phyloP scores from a whole-genome alignment of 352 stramenopile species.

The Proteromonas lacertae region DNA sequence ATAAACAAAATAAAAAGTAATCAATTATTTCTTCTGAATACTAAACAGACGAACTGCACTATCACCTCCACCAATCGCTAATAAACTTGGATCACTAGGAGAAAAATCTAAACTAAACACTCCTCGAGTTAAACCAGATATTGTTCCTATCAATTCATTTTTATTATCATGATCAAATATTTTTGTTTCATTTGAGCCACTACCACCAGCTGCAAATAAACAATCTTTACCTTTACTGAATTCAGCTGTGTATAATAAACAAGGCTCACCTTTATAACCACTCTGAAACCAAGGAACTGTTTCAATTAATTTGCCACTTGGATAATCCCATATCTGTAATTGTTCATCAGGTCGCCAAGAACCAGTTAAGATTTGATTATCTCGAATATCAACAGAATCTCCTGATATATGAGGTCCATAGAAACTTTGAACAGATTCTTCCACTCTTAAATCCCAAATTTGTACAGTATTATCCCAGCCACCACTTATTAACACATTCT shows the following conservation, averaged over 20 bases:
- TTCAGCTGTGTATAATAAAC: constrained; percentile 43
- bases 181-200: constrained; percentile 46
- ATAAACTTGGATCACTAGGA: constrained; percentile 21
- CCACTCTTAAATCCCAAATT: constrained; percentile 45
- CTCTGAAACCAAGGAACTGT: constrained; percentile 23
- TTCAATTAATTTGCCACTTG: constrained; percentile 25
- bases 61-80: constrained; percentile 37
- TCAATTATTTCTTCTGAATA: constrained; percentile 25
- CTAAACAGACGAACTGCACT: constrained; percentile 46
- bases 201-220: constrained; percentile 38
- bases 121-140: constrained; percentile 28
- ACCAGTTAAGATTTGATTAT: constrained; percentile 34
- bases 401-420: constrained; percentile 44
- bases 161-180: constrained; percentile 32
- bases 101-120: constrained; percentile 44
- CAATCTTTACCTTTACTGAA: constrained; percentile 27
- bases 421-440: constrained; percentile 40
- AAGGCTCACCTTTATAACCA: constrained; percentile 19
- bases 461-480: constrained; percentile 64
- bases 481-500: constrained; percentile 35
- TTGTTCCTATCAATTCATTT: constrained; percentile 35
- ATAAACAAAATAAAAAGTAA: too few relatives aligned
- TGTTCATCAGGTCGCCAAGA: constrained; percentile 46
- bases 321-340: constrained; percentile 51
- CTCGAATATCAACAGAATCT: constrained; percentile 13